Conservation (phyloP, 176 grass and related monocot genomes). For the Avena atlantica region DNA sequence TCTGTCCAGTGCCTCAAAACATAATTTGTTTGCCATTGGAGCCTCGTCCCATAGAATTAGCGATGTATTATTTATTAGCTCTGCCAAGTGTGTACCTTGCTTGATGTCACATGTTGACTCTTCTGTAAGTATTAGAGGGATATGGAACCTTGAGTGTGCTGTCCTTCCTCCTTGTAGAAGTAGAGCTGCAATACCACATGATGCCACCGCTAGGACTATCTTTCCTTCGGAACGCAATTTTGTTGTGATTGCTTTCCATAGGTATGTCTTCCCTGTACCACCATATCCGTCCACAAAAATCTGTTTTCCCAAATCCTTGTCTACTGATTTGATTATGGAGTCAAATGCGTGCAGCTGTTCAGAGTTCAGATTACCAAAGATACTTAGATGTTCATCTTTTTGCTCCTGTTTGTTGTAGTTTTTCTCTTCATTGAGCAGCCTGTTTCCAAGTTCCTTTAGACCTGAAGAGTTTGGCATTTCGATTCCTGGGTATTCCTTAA, state of each 20-base stretch:
- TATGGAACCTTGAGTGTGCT: background rate
- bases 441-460: background rate
- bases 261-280: background rate
- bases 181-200: background rate
- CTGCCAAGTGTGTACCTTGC: background rate
- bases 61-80: background rate
- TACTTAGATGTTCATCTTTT: background rate
- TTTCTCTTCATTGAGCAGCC: background rate
- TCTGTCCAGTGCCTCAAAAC: background rate
- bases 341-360: background rate
- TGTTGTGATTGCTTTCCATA: background rate
- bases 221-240: background rate
- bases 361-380: background rate
- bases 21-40: background rate
- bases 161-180: background rate
- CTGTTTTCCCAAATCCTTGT: background rate
- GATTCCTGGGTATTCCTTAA: background rate
- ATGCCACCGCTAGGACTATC: background rate
- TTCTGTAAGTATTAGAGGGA: background rate
- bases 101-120: background rate
- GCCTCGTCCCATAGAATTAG: background rate
- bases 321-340: too few relatives aligned
- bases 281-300: background rate
- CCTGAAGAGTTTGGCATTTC: background rate
- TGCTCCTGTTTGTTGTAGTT: background rate